Base-by-base conservation (phyloP, 441 rosid species). In the Metrosideros polymorpha region DNA sequence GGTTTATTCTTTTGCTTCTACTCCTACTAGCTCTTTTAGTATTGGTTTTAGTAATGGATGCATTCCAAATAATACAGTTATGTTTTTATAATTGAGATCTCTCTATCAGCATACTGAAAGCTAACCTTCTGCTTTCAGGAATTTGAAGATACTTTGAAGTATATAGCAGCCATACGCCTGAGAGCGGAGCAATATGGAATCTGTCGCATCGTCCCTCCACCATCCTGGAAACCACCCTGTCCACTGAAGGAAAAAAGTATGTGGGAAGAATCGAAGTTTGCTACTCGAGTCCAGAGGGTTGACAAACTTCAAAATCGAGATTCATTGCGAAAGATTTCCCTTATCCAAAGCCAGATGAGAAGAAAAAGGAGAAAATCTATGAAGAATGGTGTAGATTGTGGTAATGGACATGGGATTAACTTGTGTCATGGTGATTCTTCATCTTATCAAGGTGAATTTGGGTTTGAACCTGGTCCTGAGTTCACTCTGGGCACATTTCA, bases 211-310 rank as follows among this genome's bases (percentile, higher is more conserved):
- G 98, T 98, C 89, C 99, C 99, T 87, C 99, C 99, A 83, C 87
- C 95, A 84, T 95, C 98, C 87, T 98, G 99, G 99, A 97, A 93
- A 85, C 99, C 99, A 86, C 99, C 99, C 1, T 98, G 98, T 91
- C 98, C 95, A 77, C 92, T 98, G 82, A 94, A 93, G 93, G 99
- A 92, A 86, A 93, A 93, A 87, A 88, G 89, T 88, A 88, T 90
- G n/a, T 98, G 99, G 99, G 99, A 96, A 89, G 89, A 85, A 85
- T 95, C 98, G 89, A 91, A 87, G 85, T 98, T 98, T 88, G 88
- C 92, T 6, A 98, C 99, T 56, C 99, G 99, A 86, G 98, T 97
- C 71, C 99, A 98, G 89, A 98, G 94, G 93, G 94, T 98, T 90
- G 99, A 98, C 92, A 98, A 97, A 87, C 98, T 98, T 89, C 99